Percentiles rank a stretch among this genome's conserved stretches.
These are phyloP conservation scores for Coemansia sp. DNA, from an alignment of 192 early-diverging fungal species.

Conservation along the genomic window DNA sequence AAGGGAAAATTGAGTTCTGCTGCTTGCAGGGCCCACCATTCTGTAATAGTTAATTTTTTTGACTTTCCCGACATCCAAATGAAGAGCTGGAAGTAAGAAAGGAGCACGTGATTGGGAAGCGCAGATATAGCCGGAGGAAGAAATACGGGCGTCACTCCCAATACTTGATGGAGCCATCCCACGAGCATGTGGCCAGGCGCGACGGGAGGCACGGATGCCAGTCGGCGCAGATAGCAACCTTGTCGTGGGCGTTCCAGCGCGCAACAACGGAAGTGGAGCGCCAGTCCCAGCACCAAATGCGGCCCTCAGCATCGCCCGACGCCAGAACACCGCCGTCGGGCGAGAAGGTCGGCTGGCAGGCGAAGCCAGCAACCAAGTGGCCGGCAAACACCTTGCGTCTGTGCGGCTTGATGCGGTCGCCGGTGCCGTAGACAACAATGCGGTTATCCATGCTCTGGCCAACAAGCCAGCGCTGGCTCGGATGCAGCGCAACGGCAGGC, in stretches of 20 bases:
- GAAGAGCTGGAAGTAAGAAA: background rate
- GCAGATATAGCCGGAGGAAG: background rate
- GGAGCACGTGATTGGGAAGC: too few relatives aligned
- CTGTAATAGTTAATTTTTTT: too few relatives aligned
- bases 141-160: constrained; percentile 58
- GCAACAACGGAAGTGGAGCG: constrained; percentile 82
- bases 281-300: constrained; percentile 97
- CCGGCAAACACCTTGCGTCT: constrained; percentile 90
- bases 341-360: constrained; percentile 91
- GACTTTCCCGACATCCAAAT: too few relatives aligned
- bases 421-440: constrained; percentile 84
- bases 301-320: constrained; percentile 90
- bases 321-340: constrained; percentile 87
- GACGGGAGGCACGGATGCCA: constrained; percentile 97
- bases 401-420: constrained; percentile 83
- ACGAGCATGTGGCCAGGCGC: constrained; percentile 88
- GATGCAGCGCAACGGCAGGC: constrained; percentile 87
- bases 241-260: constrained; percentile 90
- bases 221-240: constrained; percentile 85
- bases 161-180: constrained; percentile 95
- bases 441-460: constrained; percentile 97
- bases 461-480: constrained; percentile 90
- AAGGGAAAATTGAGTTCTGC: too few relatives aligned
- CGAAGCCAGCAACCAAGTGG: constrained; percentile 94
- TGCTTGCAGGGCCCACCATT: too few relatives aligned